Evolutionary conservation across 768 basidiomycete genomes (phyloP), one percentile per base, ranked within the genome.

Genomic region (Suillus occidentalis): DNA sequence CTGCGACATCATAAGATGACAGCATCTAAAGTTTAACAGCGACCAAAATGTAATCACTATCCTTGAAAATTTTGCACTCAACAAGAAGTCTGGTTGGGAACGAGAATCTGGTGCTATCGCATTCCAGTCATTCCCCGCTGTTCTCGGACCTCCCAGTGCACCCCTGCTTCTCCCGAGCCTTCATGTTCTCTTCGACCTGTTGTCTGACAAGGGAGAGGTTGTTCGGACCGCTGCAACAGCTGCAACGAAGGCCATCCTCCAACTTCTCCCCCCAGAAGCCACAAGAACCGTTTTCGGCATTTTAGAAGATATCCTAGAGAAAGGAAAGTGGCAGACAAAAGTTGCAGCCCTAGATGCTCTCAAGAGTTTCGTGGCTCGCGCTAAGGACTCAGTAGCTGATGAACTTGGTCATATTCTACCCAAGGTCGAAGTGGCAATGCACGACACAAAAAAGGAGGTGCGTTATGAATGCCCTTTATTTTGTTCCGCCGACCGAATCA

Each of bases 391-490:
- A 50, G 91, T 97, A 59, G 95, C 94, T n/a, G 84, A 86, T 39
- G 89, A 96, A 72, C 81, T 99, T 43, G 95, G 87, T 18, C 79
- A 81, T 12, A 86, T 92, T 53, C 85, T 99, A 56, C 96, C 96
- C 22, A 89, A 87, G 71, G 88, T 99, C 14, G 95, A 96, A 74
- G 80, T 80, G 42, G 89, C 94, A 6, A 95, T 99, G 95, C 94
- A 97, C 71, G 97, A 99, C 78, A 98, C 97, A 65, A 99, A 99
- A 77, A 78, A 86, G 71, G 97, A 99, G 85, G 95, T 94, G 52
- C 70, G 83, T 75, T 42, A 25, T 61, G 28, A 20, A 56, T 42
- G 62, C 39, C 40, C 36, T n/a, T 37, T 60, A 39, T 18, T 20
- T 59, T 43, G 31, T 13, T 60, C 39, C 25, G 22, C 22, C 31